Conservation (phyloP, 2,329 filamentous ascomycete genomes). For the Colletotrichum sp. region DNA sequence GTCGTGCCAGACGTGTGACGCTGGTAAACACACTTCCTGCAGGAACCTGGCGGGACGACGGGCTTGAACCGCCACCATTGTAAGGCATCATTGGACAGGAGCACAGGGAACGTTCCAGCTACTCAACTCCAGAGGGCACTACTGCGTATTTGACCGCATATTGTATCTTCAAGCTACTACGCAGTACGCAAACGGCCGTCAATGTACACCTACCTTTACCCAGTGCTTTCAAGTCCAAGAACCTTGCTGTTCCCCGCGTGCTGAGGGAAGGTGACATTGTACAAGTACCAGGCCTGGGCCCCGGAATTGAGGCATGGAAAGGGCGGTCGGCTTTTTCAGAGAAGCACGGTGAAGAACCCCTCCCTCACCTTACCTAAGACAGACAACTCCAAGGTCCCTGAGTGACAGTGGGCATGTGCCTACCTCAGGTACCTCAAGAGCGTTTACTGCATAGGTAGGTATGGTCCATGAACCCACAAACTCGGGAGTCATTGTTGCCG, state of each 20-base stretch:
- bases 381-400: not conserved
- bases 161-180: not conserved
- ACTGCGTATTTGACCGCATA: not conserved
- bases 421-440: not conserved
- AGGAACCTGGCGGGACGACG: not conserved
- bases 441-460: not conserved
- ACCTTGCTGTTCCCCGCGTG: not conserved
- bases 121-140: not conserved
- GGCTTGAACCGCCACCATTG: not conserved
- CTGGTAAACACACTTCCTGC: not conserved
- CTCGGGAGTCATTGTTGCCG: constrained; percentile 10
- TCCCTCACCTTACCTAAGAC: not conserved
- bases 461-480: not conserved
- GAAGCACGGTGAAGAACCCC: not conserved
- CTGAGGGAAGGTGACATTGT: not conserved
- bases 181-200: not conserved
- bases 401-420: not conserved
- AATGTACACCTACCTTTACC: not conserved
- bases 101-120: not conserved
- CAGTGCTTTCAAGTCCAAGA: not conserved
- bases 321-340: not conserved
- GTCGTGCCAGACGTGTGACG: not conserved
- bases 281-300: not conserved
- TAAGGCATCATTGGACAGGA: not conserved
- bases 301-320: not conserved